Evolutionary conservation across 371 early-diverging fungal species (phyloP), one percentile per base, ranked within the genome.

Genomic region (Rhizopus arrhizus): DNA sequence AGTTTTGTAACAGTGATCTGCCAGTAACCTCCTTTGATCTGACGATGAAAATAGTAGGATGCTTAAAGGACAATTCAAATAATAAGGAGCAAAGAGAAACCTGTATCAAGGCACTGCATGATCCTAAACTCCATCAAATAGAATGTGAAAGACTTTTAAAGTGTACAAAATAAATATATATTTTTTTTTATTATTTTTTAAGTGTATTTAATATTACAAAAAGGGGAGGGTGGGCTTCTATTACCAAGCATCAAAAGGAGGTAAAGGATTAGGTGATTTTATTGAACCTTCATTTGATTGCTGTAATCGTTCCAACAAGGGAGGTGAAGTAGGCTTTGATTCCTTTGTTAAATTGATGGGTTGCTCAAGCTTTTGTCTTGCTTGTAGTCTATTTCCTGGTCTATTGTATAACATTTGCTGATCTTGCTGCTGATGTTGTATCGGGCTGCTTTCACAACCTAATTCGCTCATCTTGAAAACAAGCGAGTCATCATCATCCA

Each of bases 391-490:
- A 31, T 55, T 43, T 38, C 22, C 33, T 10, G 47, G 40, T 15
- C 36, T 58, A 43, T 49, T 53, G 36, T 47, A 64, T 9, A 64
- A 47, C 49, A 64, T 54, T 12, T 61, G 54, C 38, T 41, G 50
- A 1, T 49, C 38, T 13, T 40, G 38, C 13, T 28, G 41, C 1
- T 33, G 53, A 8, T 22, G n/a, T 13, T 55, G 47, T 5, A 46
- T 50, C 22, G 22, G 22, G 22, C 22, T 22, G 22, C 22, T 22
- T 40, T 75, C 77, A 47, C 59, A 62, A 43, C 66, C 78, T 16
- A 81, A 63, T 54, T 81, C 81, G 46, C 81, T 81, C 81, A 81
- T 81, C 34, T 73, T 74, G 43, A 81, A 81, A 16, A 81, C 73
- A 46, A 78, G 69, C 7, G 81, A 81, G 55, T 81, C 81, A 53